Conservation (phyloP, 208 protist species). For the Acanthamoeba royreba region DNA sequence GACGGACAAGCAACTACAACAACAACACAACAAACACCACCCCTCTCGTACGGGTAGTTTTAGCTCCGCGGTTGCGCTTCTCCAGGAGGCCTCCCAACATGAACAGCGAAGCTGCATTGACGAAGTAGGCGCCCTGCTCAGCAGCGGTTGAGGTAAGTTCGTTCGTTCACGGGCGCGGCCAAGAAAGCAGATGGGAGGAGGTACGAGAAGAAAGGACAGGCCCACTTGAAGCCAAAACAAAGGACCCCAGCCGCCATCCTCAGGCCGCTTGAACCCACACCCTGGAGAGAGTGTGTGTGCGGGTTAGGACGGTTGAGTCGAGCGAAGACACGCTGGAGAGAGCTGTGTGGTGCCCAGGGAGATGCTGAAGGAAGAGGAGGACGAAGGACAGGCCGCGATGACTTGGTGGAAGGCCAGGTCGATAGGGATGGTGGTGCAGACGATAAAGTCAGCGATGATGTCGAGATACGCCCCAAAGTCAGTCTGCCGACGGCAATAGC, state of each 20-base stretch:
- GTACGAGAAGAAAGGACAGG: neutral
- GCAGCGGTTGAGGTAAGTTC: too few species aligned
- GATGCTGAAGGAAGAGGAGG: neutral
- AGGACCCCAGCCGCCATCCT: neutral
- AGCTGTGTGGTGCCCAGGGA: too few species aligned
- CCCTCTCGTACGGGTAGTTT: neutral
- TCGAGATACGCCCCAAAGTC: slow-evolving; percentile 45
- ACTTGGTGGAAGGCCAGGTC: neutral
- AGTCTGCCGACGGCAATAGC: neutral
- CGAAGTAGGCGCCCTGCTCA: neutral
- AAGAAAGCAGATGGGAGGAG: neutral
- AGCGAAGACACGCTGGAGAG: too few species aligned
- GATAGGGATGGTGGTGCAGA: slow-evolving; percentile 13
- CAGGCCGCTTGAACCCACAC: neutral
- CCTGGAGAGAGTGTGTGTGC: neutral
- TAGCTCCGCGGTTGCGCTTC: neutral
- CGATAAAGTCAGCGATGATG: slow-evolving; percentile 32
- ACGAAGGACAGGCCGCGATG: neutral
- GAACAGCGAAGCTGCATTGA: slow-evolving; percentile 41
- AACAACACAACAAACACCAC: too few species aligned
- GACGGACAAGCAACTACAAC: too few species aligned
- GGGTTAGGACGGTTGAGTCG: neutral
- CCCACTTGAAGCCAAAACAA: neutral
- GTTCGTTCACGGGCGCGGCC: too few species aligned
- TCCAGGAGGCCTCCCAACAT: slow-evolving; percentile 5